Conservation (phyloP, 495 filamentous ascomycete species). For the Penicillium egyptiacum region DNA sequence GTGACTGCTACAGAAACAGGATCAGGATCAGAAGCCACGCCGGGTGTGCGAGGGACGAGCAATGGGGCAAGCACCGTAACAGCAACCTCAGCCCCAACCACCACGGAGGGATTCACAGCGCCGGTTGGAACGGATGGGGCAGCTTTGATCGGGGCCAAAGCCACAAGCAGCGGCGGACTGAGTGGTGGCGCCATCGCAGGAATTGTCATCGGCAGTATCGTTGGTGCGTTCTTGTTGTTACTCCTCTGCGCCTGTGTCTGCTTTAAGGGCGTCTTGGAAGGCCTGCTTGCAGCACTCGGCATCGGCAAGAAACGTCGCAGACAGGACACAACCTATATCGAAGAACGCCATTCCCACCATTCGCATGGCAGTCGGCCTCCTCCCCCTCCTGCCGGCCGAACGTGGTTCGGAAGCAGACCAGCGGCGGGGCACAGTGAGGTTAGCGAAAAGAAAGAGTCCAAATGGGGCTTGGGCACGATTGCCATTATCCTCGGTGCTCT, state of each 20-base stretch:
- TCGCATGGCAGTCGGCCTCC: conserved; percentile 47
- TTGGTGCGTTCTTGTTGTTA: conserved; percentile 69
- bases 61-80: conserved; percentile 55
- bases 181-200: conserved; percentile 90
- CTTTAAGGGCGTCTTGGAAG: conserved; percentile 63
- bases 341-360: conserved; percentile 66
- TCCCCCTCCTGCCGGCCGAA: conserved; percentile 47
- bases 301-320: conserved; percentile 48
- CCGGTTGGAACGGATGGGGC: conserved; percentile 55
- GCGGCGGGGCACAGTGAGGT: conserved; percentile 42
- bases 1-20: conserved; percentile 34
- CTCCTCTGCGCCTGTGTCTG: conserved; percentile 76
- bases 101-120: conserved; percentile 58
- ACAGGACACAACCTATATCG: conserved; percentile 60
- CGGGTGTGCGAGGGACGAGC: conserved; percentile 71
- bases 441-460: conserved; percentile 54
- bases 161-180: conserved; percentile 49
- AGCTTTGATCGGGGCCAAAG: conserved; percentile 46
- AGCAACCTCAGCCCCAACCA: conserved; percentile 53
- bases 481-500: conserved; percentile 64
- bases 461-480: conserved; percentile 55
- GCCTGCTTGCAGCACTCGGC: conserved; percentile 66
- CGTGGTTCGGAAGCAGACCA: conserved; percentile 68
- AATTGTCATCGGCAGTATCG: conserved; percentile 84
- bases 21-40: conserved; percentile 33